Percentiles rank a stretch among this genome's conserved stretches.
Evolutionary conservation across 2,329 filamentous ascomycete genomes (phyloP).

Genomic region (Teratosphaeria nubilosa): DNA sequence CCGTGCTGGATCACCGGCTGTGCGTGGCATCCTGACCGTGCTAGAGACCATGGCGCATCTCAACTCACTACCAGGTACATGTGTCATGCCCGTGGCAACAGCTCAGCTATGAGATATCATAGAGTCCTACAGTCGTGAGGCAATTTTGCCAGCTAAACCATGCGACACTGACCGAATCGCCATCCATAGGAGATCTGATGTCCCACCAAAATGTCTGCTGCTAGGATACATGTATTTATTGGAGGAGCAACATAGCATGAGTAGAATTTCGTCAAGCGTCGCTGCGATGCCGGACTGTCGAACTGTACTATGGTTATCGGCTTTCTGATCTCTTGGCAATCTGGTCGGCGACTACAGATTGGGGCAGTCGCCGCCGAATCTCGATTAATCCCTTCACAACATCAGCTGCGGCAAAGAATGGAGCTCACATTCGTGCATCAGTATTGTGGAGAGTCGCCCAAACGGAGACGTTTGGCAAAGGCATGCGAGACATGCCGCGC

Average conservation of each 20-base stretch:
- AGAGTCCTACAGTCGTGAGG: too few species aligned
- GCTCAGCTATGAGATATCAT: too few species aligned
- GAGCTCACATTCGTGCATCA: constrained; percentile 27
- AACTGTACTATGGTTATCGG: not conserved
- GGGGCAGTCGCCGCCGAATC: not conserved
- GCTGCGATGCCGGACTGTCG: not conserved
- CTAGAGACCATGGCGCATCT: too few species aligned
- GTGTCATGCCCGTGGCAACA: too few species aligned
- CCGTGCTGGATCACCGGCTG: too few species aligned
- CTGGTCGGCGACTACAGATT: not conserved
- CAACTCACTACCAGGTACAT: too few species aligned
- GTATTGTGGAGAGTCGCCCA: constrained; percentile 21
- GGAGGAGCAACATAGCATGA: not conserved
- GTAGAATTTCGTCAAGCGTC: not conserved
- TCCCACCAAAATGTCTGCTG: too few species aligned
- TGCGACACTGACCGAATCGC: too few species aligned
- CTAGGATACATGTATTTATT: too few species aligned
- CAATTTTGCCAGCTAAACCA: too few species aligned
- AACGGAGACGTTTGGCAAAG: constrained; percentile 23
- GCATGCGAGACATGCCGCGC: constrained; percentile 23
- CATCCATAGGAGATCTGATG: too few species aligned
- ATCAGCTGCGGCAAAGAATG: constrained; percentile 5
- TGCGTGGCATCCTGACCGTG: too few species aligned
- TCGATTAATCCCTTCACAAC: not conserved
- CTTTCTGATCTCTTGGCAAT: not conserved